These are phyloP conservation scores for Gracilaria domingensis DNA, from an alignment of 23 red algal species.

Conservation along the genomic window DNA sequence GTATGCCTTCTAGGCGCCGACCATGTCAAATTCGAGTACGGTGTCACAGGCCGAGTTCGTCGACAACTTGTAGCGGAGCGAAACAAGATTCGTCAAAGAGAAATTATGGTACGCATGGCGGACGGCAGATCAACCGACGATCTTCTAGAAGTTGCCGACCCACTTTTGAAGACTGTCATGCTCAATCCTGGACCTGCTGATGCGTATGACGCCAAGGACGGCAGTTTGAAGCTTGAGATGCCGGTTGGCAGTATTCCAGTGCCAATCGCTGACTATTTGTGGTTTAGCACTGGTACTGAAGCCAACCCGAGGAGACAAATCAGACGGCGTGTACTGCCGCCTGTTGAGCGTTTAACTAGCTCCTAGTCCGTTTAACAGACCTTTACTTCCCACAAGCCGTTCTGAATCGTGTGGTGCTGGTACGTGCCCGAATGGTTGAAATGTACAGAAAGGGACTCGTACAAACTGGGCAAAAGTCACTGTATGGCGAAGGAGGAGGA, in stretches of 20 bases:
- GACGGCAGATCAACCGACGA: background rate
- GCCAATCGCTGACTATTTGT: slow-evolving; percentile 66
- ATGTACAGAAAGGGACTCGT: background rate
- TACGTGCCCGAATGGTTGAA: background rate
- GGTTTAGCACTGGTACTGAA: slow-evolving; percentile 60
- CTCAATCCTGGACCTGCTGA: slow-evolving; percentile 75
- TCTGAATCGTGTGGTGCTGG: background rate
- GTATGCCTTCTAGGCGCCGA: slow-evolving; percentile 56
- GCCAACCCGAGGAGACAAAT: slow-evolving; percentile 48
- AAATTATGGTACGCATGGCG: background rate
- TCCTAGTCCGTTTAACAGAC: background rate
- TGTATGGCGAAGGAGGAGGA: no score
- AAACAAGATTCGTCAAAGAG: background rate
- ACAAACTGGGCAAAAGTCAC: no score
- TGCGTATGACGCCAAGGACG: slow-evolving; percentile 54
- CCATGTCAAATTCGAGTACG: slow-evolving; percentile 83
- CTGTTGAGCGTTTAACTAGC: slow-evolving; percentile 44
- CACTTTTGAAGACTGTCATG: slow-evolving; percentile 61
- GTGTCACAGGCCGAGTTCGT: slow-evolving; percentile 46
- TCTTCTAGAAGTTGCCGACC: background rate
- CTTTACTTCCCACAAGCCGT: background rate
- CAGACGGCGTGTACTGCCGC: slow-evolving; percentile 11
- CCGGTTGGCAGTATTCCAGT: slow-evolving; percentile 29
- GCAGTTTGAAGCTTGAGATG: slow-evolving; percentile 61
- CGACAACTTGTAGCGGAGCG: slow-evolving; percentile 23